A percentile compares a stretch with the other conserved stretches of the same genome.
phyloP scores from a whole-genome alignment of 805 yeast species.

The Candida broadrunensis region DNA sequence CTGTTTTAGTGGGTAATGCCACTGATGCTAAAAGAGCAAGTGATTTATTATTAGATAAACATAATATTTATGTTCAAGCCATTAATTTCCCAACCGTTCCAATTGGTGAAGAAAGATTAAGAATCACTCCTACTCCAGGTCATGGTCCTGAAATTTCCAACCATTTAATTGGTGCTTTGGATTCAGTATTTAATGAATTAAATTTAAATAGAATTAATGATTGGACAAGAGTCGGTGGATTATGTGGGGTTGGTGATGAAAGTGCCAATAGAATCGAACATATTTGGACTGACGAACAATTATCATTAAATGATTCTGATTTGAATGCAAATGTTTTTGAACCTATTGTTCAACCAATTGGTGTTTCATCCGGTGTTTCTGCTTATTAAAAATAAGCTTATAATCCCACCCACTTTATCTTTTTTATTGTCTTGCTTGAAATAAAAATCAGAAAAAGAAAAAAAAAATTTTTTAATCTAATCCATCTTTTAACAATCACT shows the following conservation, averaged over 20 bases:
- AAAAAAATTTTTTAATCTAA: too few species aligned
- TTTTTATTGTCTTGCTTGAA: too few species aligned
- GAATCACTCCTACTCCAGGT: conserved; percentile 99
- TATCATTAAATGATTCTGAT: conserved; percentile 58
- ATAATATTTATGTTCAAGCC: conserved; percentile 93
- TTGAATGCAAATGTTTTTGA: conserved; percentile 65
- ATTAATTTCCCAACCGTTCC: conserved; percentile 98
- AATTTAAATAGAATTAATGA: conserved; percentile 70
- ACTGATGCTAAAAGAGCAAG: conserved; percentile 88
- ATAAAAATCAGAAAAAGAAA: too few species aligned
- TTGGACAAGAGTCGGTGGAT: conserved; percentile 83
- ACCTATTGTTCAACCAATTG: conserved; percentile 61
- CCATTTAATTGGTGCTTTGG: conserved; percentile 73
- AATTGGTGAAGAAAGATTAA: conserved; percentile 89
- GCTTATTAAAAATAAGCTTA: conserved; percentile 10
- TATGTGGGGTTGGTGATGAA: conserved; percentile 79
- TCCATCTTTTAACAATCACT: too few species aligned
- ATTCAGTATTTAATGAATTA: conserved; percentile 73
- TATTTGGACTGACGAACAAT: conserved; percentile 85
- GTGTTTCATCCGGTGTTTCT: conserved; percentile 65
- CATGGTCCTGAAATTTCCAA: conserved; percentile 78
- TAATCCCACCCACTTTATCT: too few species aligned
- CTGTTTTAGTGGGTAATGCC: conserved; percentile 93
- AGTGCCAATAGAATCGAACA: conserved; percentile 49
- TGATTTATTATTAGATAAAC: conserved; percentile 78